Evolutionary conservation across 371 early-diverging fungal genomes (phyloP), one percentile per base, ranked within the genome.

Genomic region (Blakeslea trispora): DNA sequence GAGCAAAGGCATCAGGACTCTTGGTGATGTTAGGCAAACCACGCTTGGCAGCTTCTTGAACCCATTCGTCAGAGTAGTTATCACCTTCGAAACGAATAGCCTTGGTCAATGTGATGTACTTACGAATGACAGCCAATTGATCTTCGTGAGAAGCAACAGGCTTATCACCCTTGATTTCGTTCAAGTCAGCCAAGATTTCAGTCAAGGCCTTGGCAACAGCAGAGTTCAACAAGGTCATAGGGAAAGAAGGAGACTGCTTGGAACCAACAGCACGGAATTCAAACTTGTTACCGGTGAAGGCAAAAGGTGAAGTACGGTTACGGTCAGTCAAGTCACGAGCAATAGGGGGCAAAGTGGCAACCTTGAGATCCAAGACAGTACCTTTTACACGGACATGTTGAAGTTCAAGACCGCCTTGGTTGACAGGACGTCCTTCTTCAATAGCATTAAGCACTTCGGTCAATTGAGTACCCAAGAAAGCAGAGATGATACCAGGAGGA

Each of bases 191-290:
- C 49, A 83, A 69, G 52, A 97, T 85, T 46, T 89, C 89, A 53
- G 63, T 78, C 50, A 98, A 65, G 10, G 95, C 84, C 18, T 87
- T 85, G 23, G 97, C 90, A 39, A 97, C 96, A 41, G 94, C 94
- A 55, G 94, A 86, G 87, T 96, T 97, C 50, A 97, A 73, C 52
- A 96, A 69, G 1, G 92, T 90, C 50, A 95, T 88, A 22, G 97
- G 95, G 91, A 96, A 95, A 34, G 97, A 91, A 34, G 96, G 94
- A 21, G 94, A 94, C 80, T 95, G 96, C 85, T 95, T 96, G 63
- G 99, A 92, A 35, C 99, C 99, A 35, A 97, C 97, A 57, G 97
- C 97, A 79, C 99, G 92, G 95, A 97, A 98, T 82, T 98, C 99
- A 64, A 98, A 97, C 86, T 98, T 98, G 92, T 98, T 97, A 55